A percentile compares a stretch with the other conserved stretches of the same genome.
Conservation (phyloP, 768 basidiomycete species). For the Lanmaoa rubissima region DNA sequence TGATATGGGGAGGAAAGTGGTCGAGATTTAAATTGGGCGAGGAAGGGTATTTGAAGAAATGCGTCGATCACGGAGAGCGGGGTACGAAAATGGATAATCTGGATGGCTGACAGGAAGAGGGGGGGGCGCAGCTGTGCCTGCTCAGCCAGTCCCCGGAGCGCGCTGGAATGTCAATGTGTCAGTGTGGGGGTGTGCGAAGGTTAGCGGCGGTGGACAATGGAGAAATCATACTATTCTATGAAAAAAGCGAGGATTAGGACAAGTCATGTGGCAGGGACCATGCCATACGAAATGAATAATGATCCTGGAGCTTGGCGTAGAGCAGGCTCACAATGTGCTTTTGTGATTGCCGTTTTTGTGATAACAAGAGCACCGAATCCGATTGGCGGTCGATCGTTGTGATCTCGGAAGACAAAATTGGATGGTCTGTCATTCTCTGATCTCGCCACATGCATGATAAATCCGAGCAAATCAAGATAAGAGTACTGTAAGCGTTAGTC, state of each 20-base stretch:
- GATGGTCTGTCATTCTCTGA: too few relatives aligned
- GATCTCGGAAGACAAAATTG: too few relatives aligned
- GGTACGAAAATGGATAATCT: constrained; percentile 14
- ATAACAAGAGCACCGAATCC: constrained; percentile 26
- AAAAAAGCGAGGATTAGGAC: too few relatives aligned
- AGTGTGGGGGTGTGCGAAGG: background rate
- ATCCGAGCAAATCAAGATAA: too few relatives aligned
- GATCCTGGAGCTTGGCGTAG: too few relatives aligned
- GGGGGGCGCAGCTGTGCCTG: background rate
- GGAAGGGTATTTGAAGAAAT: constrained; percentile 4
- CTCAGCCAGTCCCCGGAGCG: too few relatives aligned
- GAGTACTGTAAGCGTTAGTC: too few relatives aligned
- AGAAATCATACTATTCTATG: too few relatives aligned
- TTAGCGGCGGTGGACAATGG: constrained; percentile 12
- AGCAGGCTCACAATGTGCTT: background rate
- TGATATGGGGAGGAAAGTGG: background rate
- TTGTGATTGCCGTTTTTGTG: constrained; percentile 20
- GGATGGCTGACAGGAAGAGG: background rate
- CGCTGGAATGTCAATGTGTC: background rate
- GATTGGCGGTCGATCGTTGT: too few relatives aligned
- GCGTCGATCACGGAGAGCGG: constrained; percentile 20
- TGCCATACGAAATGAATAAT: too few relatives aligned
- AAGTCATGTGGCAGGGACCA: too few relatives aligned
- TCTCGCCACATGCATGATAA: too few relatives aligned
- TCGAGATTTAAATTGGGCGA: constrained; percentile 26